A percentile compares a stretch with the other conserved stretches of the same genome.
Conservation (phyloP, 805 yeast species). For the Wickerhamomyces xylosicus region DNA sequence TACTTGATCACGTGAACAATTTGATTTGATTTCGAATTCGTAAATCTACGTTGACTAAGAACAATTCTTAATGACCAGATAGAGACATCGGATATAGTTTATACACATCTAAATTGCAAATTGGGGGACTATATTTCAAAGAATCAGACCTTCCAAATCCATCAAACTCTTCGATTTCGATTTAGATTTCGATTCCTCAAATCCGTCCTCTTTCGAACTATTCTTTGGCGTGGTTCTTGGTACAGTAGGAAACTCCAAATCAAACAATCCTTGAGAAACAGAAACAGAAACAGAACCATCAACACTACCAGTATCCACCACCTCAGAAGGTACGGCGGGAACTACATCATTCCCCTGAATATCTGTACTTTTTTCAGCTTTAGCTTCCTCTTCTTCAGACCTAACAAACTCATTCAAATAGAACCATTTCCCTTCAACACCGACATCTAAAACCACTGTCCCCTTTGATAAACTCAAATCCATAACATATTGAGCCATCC, state of each 20-base stretch:
- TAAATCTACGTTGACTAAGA: too few relatives aligned
- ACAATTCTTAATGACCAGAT: too few relatives aligned
- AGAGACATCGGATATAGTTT: too few relatives aligned
- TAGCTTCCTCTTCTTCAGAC: slow-evolving; percentile 1
- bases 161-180: slow-evolving; percentile 2
- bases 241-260: slow-evolving; percentile 2
- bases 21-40: too few relatives aligned
- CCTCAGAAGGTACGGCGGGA: too few relatives aligned
- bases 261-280: background rate
- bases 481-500: slow-evolving; percentile 55
- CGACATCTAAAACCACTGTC: slow-evolving; percentile 53
- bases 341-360: too few relatives aligned
- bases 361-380: too few relatives aligned
- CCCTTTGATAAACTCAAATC: slow-evolving; percentile 49
- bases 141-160: slow-evolving; percentile 12
- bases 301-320: slow-evolving; percentile 1
- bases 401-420: slow-evolving; percentile 33
- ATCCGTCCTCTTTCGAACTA: background rate
- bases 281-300: background rate
- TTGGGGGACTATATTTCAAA: too few relatives aligned
- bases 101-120: too few relatives aligned
- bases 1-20: too few relatives aligned
- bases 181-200: background rate
- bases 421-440: slow-evolving; percentile 55
- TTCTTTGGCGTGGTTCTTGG: slow-evolving; percentile 1